phyloP scores from a whole-genome alignment of 1,284 basidiomycete genomes.

The Apiotrichum montevideense region DNA sequence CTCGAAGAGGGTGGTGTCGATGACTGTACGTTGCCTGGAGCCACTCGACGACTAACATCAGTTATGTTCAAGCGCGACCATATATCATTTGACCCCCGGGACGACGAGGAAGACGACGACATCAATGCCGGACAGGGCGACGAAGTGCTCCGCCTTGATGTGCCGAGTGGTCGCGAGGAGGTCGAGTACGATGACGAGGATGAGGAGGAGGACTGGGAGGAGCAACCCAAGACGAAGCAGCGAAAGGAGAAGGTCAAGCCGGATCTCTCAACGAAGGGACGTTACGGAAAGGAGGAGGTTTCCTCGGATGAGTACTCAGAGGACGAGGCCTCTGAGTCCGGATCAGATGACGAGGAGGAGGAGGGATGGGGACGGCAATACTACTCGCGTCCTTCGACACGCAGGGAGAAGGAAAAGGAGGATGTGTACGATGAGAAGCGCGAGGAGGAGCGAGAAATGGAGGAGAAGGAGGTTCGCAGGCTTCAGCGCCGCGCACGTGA shows the following conservation, averaged over 20 bases:
- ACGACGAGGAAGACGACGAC: constrained; percentile 47
- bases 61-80: constrained; percentile 58
- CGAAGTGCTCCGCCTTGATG: constrained; percentile 60
- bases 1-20: constrained; percentile 47
- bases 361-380: constrained; percentile 79
- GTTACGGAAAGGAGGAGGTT: constrained; percentile 44
- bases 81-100: constrained; percentile 65
- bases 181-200: constrained; percentile 21
- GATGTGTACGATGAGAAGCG: constrained; percentile 50
- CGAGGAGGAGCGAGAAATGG: constrained; percentile 21
- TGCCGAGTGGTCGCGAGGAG: constrained; percentile 31
- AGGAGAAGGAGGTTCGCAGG: constrained; percentile 51
- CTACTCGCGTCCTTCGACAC: constrained; percentile 57
- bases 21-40: constrained; percentile 34
- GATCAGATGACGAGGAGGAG: constrained; percentile 29
- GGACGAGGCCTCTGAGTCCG: constrained; percentile 38
- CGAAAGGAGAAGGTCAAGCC: constrained; percentile 47
- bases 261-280: constrained; percentile 37
- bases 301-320: constrained; percentile 54
- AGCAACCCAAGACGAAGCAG: constrained; percentile 15
- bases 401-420: constrained; percentile 17
- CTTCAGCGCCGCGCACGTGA: constrained; percentile 72
- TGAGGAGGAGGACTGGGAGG: constrained; percentile 47
- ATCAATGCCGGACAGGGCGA: constrained; percentile 49
- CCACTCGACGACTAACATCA: constrained; percentile 14